phyloP scores from a whole-genome alignment of 768 basidiomycete species.

The Naganishia friedmannii region DNA sequence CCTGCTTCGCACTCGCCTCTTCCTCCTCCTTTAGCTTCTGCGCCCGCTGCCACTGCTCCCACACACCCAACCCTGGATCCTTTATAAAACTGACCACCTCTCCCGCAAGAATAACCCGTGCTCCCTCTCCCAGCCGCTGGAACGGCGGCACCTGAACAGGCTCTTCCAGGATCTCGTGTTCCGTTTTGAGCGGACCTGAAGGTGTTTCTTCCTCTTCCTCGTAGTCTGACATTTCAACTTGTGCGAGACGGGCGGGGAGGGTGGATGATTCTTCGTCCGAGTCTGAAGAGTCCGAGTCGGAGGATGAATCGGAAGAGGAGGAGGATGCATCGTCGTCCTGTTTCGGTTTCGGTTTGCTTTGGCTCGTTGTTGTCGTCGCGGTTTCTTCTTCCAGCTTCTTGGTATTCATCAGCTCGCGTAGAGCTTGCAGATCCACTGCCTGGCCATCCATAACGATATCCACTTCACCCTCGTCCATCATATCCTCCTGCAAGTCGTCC shows the following conservation, averaged over 20 bases:
- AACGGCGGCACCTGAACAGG: constrained; percentile 43
- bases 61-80: constrained; percentile 37
- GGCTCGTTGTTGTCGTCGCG: no score
- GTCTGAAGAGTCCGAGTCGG: constrained; percentile 32
- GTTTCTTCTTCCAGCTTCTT: not conserved
- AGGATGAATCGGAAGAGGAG: constrained; percentile 28
- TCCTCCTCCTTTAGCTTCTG: constrained; percentile 13
- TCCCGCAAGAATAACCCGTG: constrained; percentile 43
- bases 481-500: constrained; percentile 30
- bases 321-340: constrained; percentile 22
- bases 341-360: constrained; percentile 2
- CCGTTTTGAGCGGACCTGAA: constrained; percentile 37
- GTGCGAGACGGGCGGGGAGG: constrained; percentile 17
- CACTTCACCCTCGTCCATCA: constrained; percentile 13
- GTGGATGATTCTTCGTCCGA: not conserved
- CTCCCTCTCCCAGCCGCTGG: constrained; percentile 37
- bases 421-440: not conserved
- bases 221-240: constrained; percentile 19
- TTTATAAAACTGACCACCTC: constrained; percentile 49
- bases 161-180: constrained; percentile 43
- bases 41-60: constrained; percentile 41
- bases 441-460: constrained; percentile 26
- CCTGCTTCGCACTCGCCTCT: constrained; percentile 13
- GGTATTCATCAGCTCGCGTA: constrained; percentile 1
- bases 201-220: constrained; percentile 29